Conservation (phyloP, 192 early-diverging fungal genomes). For the Paraglomus occultum region DNA sequence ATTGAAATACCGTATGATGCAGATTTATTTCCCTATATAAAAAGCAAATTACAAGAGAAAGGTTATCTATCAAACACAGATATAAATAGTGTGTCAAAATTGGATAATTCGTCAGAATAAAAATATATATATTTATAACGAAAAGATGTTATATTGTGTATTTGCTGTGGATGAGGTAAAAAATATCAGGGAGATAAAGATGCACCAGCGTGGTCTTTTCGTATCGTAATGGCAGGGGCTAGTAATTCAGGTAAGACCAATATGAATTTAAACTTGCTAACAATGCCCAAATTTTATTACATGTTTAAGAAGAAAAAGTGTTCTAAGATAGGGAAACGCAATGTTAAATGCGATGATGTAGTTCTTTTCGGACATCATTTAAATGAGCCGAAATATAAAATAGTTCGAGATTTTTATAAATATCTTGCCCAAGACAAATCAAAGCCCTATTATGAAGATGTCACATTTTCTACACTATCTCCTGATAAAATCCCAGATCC, state of each 20-base stretch:
- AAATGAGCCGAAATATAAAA: slow-evolving; percentile 22
- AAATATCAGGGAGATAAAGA: slow-evolving; percentile 11
- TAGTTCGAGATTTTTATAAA: slow-evolving; percentile 24
- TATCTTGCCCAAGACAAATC: slow-evolving; percentile 25
- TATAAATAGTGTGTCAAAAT: slow-evolving; percentile 6
- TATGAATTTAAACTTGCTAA: slow-evolving; percentile 21
- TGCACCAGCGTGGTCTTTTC: slow-evolving; percentile 15
- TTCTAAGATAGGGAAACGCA: slow-evolving; percentile 10
- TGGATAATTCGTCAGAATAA: slow-evolving; percentile 20
- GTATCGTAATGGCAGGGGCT: slow-evolving; percentile 23
- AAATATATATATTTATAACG: slow-evolving; percentile 18
- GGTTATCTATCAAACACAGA: slow-evolving; percentile 16
- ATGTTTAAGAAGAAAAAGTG: slow-evolving; percentile 21
- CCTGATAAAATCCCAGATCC: slow-evolving; percentile 28
- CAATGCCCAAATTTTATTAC: slow-evolving; percentile 22
- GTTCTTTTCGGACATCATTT: slow-evolving; percentile 12
- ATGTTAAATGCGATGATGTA: slow-evolving; percentile 27
- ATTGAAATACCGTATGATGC: slow-evolving; percentile 6
- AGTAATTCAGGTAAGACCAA: slow-evolving; percentile 23
- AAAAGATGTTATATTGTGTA: not conserved
- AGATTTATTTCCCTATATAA: slow-evolving; percentile 11
- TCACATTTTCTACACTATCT: slow-evolving; percentile 8
- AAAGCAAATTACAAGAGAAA: not conserved
- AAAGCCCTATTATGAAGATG: slow-evolving; percentile 15
- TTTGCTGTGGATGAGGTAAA: not conserved